A percentile compares a stretch with the other conserved stretches of the same genome.
Evolutionary conservation across 2,329 filamentous ascomycete genomes (phyloP).

Genomic region (Aspergillus japonicus): DNA sequence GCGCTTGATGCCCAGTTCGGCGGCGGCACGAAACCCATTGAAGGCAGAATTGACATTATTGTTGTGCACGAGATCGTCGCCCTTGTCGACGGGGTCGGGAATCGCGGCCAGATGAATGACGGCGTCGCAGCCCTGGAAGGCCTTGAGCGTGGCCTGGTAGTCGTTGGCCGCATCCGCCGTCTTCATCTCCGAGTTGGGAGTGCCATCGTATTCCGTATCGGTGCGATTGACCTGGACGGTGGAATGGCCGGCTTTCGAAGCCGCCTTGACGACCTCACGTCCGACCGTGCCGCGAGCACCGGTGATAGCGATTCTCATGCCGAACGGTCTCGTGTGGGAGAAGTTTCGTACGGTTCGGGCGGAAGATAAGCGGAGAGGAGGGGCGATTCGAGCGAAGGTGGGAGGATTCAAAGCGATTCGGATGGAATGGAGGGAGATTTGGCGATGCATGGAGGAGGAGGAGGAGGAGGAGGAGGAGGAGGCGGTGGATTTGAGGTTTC

Average conservation of each 20-base stretch:
- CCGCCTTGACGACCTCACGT: conserved; percentile 30
- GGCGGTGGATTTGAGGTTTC: neutral
- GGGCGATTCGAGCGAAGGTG: neutral
- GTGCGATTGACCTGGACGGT: conserved; percentile 39
- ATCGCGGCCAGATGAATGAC: conserved; percentile 42
- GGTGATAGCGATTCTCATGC: conserved; percentile 45
- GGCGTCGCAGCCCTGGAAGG: conserved; percentile 39
- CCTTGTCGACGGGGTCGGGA: conserved; percentile 35
- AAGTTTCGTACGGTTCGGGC: neutral
- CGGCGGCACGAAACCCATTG: conserved; percentile 42
- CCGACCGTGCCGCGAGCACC: conserved; percentile 37
- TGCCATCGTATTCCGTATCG: conserved; percentile 28
- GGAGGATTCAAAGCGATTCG: neutral
- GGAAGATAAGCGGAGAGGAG: conserved; percentile 23
- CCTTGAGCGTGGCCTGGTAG: conserved; percentile 32
- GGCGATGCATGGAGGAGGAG: neutral
- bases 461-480: neutral
- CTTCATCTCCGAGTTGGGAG: conserved; percentile 34
- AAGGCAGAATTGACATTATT: conserved; percentile 42
- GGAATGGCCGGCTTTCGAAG: conserved; percentile 31
- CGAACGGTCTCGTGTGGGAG: neutral
- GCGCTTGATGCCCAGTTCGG: conserved; percentile 34
- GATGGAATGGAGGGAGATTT: neutral
- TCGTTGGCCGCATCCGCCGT: conserved; percentile 34
- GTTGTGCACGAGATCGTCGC: conserved; percentile 34